These are phyloP conservation scores for Sarocladium oryzae DNA, from an alignment of 2,329 filamentous ascomycete species.

Conservation along the genomic window DNA sequence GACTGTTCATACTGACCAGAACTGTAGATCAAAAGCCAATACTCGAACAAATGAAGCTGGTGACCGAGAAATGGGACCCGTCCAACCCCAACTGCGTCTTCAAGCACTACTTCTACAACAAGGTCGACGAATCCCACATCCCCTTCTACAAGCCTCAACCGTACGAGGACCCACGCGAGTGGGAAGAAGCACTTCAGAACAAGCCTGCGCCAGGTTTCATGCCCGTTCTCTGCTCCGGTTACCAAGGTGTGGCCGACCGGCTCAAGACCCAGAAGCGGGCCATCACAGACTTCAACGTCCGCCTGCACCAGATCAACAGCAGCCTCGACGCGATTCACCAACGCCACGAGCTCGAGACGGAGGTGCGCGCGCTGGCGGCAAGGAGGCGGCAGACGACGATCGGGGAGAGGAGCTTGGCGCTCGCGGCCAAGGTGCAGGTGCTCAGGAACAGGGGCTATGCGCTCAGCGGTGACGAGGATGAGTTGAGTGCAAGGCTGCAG, in stretches of 20 bases:
- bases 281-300: conserved; percentile 61
- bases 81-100: conserved; percentile 63
- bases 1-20: no score
- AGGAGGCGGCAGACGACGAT: conserved; percentile 66
- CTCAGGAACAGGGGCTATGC: conserved; percentile 76
- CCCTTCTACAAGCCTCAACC: conserved; percentile 68
- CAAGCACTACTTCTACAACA: conserved; percentile 83
- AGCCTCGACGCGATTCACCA: conserved; percentile 66
- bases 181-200: conserved; percentile 76
- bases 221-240: conserved; percentile 69
- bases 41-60: conserved; percentile 63
- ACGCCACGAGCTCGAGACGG: conserved; percentile 69
- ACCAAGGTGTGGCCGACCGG: conserved; percentile 63
- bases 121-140: conserved; percentile 66
- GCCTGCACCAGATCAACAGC: conserved; percentile 74
- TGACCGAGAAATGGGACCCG: conserved; percentile 71
- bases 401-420: conserved; percentile 63
- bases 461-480: conserved; percentile 72
- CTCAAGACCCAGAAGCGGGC: conserved; percentile 66
- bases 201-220: conserved; percentile 73
- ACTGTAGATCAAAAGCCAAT: conserved; percentile 58
- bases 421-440: conserved; percentile 76
- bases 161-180: conserved; percentile 68
- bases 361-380: conserved; percentile 66
- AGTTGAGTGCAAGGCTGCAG: conserved; percentile 65